phyloP scores from a whole-genome alignment of 1,284 basidiomycete genomes.

The Trichosporon sp. region DNA sequence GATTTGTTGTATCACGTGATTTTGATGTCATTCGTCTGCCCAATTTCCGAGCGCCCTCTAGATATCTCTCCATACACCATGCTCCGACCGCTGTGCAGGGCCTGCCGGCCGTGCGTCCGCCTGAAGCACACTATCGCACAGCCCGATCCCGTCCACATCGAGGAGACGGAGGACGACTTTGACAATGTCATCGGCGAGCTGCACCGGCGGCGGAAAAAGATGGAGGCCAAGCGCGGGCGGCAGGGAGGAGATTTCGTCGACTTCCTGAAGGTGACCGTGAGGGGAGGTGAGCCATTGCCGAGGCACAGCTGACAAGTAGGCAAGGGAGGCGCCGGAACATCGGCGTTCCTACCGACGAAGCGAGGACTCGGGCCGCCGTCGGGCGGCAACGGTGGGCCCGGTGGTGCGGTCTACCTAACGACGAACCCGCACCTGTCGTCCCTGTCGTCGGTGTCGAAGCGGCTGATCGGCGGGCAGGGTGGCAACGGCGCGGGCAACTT shows the following conservation, averaged over 20 bases:
- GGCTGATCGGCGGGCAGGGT: conserved; percentile 65
- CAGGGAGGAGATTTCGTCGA: conserved; percentile 74
- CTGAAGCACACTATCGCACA: neutral
- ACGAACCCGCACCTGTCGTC: conserved; percentile 71
- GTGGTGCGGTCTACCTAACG: conserved; percentile 77
- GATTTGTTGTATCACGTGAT: conserved; percentile 7
- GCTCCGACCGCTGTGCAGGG: neutral
- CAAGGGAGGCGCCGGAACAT: conserved; percentile 75
- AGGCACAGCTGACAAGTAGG: conserved; percentile 52
- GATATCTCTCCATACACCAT: neutral
- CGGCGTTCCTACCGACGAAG: conserved; percentile 74
- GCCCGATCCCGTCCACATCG: conserved; percentile 13
- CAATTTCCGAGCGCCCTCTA: neutral
- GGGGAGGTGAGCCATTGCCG: conserved; percentile 59
- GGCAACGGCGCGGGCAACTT: conserved; percentile 72
- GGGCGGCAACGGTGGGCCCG: conserved; percentile 82
- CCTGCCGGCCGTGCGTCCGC: neutral
- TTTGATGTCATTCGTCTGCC: conserved; percentile 1
- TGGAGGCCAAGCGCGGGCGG: conserved; percentile 44
- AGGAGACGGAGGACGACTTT: conserved; percentile 27
- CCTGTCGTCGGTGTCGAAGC: conserved; percentile 65
- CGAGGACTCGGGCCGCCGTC: conserved; percentile 72
- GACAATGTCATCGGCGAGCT: conserved; percentile 35
- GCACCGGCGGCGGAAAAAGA: conserved; percentile 36
- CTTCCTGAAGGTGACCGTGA: conserved; percentile 67